These are phyloP conservation scores for Neopestalotiopsis sp. DNA, from an alignment of 2,329 filamentous ascomycete genomes.

Conservation along the genomic window DNA sequence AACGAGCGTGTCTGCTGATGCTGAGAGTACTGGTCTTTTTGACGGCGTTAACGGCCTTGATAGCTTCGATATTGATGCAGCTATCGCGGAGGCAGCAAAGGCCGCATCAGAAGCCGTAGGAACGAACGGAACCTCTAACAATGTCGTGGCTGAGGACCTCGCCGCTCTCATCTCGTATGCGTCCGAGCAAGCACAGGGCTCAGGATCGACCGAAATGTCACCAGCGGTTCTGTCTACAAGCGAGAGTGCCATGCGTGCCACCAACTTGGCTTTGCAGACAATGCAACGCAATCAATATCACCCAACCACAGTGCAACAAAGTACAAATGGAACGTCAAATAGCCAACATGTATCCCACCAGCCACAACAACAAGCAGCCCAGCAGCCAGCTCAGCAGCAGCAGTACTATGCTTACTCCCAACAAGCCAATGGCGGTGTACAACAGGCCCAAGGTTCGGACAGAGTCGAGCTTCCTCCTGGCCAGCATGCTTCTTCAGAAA, in stretches of 20 bases:
- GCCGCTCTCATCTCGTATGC: constrained; percentile 34
- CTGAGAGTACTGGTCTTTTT: constrained; percentile 26
- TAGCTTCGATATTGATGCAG: constrained; percentile 33
- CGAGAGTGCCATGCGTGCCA: constrained; percentile 38
- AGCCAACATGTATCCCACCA: background rate
- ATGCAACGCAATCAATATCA: constrained; percentile 39
- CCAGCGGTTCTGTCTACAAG: constrained; percentile 35
- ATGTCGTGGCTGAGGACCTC: constrained; percentile 35
- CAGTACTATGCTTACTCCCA: constrained; percentile 9
- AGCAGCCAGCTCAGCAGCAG: constrained; percentile 21
- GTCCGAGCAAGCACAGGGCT: constrained; percentile 33
- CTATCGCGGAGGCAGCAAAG: constrained; percentile 38
- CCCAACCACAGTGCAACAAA: constrained; percentile 35
- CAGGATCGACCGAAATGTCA: constrained; percentile 31
- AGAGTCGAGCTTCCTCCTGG: constrained; percentile 53
- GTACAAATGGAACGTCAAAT: constrained; percentile 23
- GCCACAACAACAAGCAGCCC: constrained; percentile 27
- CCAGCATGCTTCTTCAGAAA: constrained; percentile 58
- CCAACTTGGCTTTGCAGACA: constrained; percentile 36
- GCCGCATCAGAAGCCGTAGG: constrained; percentile 34
- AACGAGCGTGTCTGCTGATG: constrained; percentile 26
- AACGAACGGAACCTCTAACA: constrained; percentile 22
- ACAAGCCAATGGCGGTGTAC: background rate
- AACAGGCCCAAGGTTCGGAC: constrained; percentile 16
- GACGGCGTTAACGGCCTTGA: constrained; percentile 23